A percentile compares a stretch with the other conserved stretches of the same genome.
phyloP scores from a whole-genome alignment of 495 filamentous ascomycete species.

The Immersiella caudata region DNA sequence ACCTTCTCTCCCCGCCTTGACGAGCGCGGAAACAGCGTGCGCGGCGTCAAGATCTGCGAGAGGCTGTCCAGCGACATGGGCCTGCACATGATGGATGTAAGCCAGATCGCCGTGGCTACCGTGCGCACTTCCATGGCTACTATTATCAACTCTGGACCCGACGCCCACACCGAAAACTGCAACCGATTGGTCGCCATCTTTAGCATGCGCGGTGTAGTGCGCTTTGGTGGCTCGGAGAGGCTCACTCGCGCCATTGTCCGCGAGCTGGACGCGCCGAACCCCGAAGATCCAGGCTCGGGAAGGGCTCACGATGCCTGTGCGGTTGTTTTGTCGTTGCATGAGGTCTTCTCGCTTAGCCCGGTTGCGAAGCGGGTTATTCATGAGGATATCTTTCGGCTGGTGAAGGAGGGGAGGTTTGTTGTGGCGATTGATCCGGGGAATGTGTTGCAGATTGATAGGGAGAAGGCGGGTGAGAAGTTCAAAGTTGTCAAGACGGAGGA shows the following conservation, averaged over 20 bases:
- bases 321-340: not conserved
- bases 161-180: not conserved
- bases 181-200: slow-evolving; percentile 6
- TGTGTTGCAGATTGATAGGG: slow-evolving; percentile 4
- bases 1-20: slow-evolving; percentile 3
- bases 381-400: slow-evolving; percentile 8
- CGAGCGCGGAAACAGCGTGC: slow-evolving; percentile 4
- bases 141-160: not conserved
- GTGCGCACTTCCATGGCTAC: slow-evolving; percentile 9
- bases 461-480: slow-evolving; percentile 3
- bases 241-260: slow-evolving; percentile 7
- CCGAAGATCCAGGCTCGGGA: not conserved
- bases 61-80: slow-evolving; percentile 6
- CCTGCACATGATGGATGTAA: slow-evolving; percentile 12
- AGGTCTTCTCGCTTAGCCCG: slow-evolving; percentile 3
- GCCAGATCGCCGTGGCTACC: slow-evolving; percentile 3
- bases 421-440: slow-evolving; percentile 5
- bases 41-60: slow-evolving; percentile 8
- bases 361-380: slow-evolving; percentile 12
- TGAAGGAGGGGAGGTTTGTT: not conserved
- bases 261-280: not conserved
- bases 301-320: slow-evolving; percentile 6
- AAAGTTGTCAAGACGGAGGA: slow-evolving; percentile 3
- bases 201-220: slow-evolving; percentile 5
- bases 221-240: not conserved